phyloP scores from a whole-genome alignment of 2,329 filamentous ascomycete genomes.

The Pseudocercospora cruenta region DNA sequence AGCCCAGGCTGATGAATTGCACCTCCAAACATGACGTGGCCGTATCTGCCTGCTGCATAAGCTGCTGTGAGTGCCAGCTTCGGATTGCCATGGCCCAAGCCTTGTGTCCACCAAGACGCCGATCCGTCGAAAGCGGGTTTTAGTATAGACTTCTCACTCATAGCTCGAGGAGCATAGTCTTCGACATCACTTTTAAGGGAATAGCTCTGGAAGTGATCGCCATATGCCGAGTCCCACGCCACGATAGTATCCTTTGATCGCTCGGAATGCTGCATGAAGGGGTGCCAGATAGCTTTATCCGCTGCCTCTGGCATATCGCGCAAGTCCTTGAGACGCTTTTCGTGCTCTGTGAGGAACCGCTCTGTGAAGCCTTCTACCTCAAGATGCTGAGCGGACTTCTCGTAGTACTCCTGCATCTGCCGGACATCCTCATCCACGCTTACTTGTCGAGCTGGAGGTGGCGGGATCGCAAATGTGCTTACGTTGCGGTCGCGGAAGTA shows the following conservation, averaged over 20 bases:
- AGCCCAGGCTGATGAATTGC: slow-evolving; percentile 79
- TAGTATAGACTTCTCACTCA: slow-evolving; percentile 47
- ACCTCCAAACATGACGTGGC: slow-evolving; percentile 85
- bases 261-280: slow-evolving; percentile 78
- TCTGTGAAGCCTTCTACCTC: slow-evolving; percentile 53
- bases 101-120: slow-evolving; percentile 91
- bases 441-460: slow-evolving; percentile 58
- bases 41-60: slow-evolving; percentile 80
- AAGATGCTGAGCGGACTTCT: slow-evolving; percentile 45
- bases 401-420: slow-evolving; percentile 68
- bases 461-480: slow-evolving; percentile 58
- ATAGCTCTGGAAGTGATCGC: slow-evolving; percentile 74
- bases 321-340: slow-evolving; percentile 60
- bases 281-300: slow-evolving; percentile 75
- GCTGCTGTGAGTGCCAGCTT: slow-evolving; percentile 73
- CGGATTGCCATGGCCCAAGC: slow-evolving; percentile 78
- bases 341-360: slow-evolving; percentile 58
- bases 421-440: slow-evolving; percentile 54
- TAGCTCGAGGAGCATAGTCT: slow-evolving; percentile 3
- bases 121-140: slow-evolving; percentile 78
- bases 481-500: slow-evolving; percentile 69
- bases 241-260: slow-evolving; percentile 66
- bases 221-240: slow-evolving; percentile 78
- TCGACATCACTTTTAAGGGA: slow-evolving; percentile 8
- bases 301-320: slow-evolving; percentile 66